Percentiles rank a stretch among this genome's conserved stretches.
Conservation (phyloP, 2,329 filamentous ascomycete species). For the Monilinia polystroma region DNA sequence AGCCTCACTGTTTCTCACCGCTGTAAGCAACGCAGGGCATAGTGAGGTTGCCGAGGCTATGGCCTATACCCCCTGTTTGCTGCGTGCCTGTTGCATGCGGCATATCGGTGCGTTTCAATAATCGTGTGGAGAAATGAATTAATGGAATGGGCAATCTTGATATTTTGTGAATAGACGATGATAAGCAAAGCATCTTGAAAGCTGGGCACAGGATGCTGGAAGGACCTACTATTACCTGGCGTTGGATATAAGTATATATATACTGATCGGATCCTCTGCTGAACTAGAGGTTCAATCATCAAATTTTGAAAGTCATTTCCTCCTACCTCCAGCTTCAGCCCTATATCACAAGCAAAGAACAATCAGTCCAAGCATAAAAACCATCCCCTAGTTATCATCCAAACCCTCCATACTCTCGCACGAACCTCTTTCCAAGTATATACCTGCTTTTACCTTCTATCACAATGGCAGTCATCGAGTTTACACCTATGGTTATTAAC, state of each 20-base stretch:
- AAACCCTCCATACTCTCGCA: not conserved
- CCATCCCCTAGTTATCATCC: not conserved
- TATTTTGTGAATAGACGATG: not conserved
- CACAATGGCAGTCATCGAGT: slow-evolving; percentile 46
- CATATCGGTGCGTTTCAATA: slow-evolving; percentile 7
- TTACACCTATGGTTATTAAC: slow-evolving; percentile 48
- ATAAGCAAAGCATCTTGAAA: not conserved
- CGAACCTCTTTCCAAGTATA: not conserved
- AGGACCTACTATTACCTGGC: slow-evolving; percentile 9
- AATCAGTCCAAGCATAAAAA: not conserved
- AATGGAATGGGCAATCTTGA: slow-evolving; percentile 9
- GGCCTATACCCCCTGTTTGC: slow-evolving; percentile 7
- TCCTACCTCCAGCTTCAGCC: not conserved
- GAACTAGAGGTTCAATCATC: not conserved
- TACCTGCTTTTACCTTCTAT: not conserved
- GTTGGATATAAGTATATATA: slow-evolving; percentile 21
- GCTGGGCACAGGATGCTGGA: not conserved
- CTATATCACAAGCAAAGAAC: not conserved
- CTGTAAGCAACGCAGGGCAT: slow-evolving; percentile 22
- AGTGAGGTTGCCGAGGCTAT: slow-evolving; percentile 20
- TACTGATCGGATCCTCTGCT: not conserved
- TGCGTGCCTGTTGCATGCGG: not conserved
- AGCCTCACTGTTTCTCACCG: slow-evolving; percentile 24
- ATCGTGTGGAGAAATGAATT: slow-evolving; percentile 10
- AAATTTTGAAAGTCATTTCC: not conserved